Evolutionary conservation across 305 asterid genomes (phyloP), one percentile per base, ranked within the genome.

Genomic region (Plantago rigida): DNA sequence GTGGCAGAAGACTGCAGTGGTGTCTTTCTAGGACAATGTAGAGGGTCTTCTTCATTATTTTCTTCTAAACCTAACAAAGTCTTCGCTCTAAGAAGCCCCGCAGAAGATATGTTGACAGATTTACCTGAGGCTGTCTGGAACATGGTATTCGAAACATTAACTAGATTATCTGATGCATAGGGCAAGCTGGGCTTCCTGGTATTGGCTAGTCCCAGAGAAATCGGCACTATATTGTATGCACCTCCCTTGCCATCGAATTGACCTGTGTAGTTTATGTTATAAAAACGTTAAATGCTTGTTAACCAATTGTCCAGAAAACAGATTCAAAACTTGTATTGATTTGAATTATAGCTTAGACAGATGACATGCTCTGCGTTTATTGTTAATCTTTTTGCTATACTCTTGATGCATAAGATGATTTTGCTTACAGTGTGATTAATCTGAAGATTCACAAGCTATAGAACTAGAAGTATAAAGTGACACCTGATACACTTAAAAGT

Each of bases 31-130:
- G 65, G 64, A 31, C 73, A 75, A 55, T 64, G 70, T 71, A 70
- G 68, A 48, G 66, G 59, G 54, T 69, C 82, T 51, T 19, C 74
- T 65, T 77, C 79, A 56, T 39, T 13, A 69, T 71, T 70, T 72
- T 77, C 83, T 56, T 77, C 89, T 48, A 87, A 60, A 47, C 88
- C 90, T 79, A 92, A 64, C 78, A 92, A 69, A 39, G 82, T 57
- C 74, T 85, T 84, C 51, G 96, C 99, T 80, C 84, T 86, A 67
- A 61, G 78, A 58, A 92, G 79, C 66, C 99, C 91, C 60, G 83
- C 84, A 1, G 91, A 74, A 77, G 94, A 84, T 75, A 86, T 67
- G 63, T 61, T 64, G 55, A 88, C 94, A 64, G 76, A 28, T 83
- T 85, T 87, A 64, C 97, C 87, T 1, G 87, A 80, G 47, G 79